These are phyloP conservation scores for Filobasidium uniguttulatum DNA, from an alignment of 1,284 basidiomycete species.

Conservation along the genomic window DNA sequence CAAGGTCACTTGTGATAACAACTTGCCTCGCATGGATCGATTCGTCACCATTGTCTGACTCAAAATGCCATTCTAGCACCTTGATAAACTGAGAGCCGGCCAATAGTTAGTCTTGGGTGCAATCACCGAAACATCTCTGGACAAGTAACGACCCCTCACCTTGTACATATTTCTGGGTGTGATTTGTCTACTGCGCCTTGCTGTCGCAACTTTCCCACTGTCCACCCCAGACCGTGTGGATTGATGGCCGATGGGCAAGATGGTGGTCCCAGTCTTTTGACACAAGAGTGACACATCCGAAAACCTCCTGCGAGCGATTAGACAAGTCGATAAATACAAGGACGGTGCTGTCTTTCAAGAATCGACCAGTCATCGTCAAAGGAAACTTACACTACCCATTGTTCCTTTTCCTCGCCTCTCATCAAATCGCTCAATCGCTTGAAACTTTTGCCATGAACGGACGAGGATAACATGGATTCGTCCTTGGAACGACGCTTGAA, in stretches of 20 bases:
- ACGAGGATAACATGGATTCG: conserved; percentile 47
- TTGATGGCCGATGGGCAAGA: conserved; percentile 58
- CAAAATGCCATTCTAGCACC: conserved; percentile 64
- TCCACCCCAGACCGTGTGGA: conserved; percentile 59
- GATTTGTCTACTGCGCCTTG: conserved; percentile 53
- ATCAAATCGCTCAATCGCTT: conserved; percentile 61
- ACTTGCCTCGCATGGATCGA: conserved; percentile 14
- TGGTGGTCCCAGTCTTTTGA: conserved; percentile 77
- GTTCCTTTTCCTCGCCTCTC: conserved; percentile 44
- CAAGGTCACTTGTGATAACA: not conserved
- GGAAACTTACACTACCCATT: conserved; percentile 61
- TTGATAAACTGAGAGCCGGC: conserved; percentile 35
- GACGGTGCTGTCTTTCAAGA: too few relatives aligned
- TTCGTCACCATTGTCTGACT: conserved; percentile 14
- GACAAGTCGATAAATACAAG: too few relatives aligned
- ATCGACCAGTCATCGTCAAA: not conserved
- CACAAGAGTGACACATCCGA: conserved; percentile 89
- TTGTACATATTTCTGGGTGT: conserved; percentile 81
- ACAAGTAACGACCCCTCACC: conserved; percentile 38
- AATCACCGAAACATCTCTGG: conserved; percentile 1
- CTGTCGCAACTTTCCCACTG: conserved; percentile 63
- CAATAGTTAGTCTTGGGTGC: conserved; percentile 4
- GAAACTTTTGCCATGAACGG: conserved; percentile 70
- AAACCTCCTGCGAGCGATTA: conserved; percentile 44
- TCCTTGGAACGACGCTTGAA: conserved; percentile 40